Evolutionary conservation across 331 rosid genomes (phyloP).

Genomic region (Pyracantha coccinea): DNA sequence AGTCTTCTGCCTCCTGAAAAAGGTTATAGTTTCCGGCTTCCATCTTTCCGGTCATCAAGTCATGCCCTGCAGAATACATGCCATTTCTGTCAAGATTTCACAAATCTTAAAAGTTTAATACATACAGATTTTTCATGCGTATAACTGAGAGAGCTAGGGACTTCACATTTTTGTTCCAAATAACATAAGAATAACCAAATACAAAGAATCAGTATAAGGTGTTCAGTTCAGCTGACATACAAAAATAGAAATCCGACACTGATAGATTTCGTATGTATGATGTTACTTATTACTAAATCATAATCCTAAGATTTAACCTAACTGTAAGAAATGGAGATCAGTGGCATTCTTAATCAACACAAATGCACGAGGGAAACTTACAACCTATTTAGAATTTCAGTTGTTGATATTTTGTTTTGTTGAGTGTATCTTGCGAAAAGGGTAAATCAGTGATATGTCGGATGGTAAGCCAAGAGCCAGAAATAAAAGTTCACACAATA

Average conservation of each 20-base stretch:
- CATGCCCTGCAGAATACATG: constrained; percentile 23
- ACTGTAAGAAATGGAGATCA: background rate
- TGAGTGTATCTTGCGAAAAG: too few relatives aligned
- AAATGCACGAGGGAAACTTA: background rate
- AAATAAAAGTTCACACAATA: background rate
- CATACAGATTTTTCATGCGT: background rate
- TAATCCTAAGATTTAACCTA: too few relatives aligned
- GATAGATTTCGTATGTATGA: too few relatives aligned
- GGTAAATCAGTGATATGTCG: background rate
- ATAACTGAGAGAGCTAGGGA: background rate
- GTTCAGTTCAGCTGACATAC: too few relatives aligned
- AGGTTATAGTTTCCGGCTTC: constrained; percentile 36
- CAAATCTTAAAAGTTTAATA: background rate
- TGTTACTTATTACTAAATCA: too few relatives aligned
- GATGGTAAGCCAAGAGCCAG: background rate
- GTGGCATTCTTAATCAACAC: background rate
- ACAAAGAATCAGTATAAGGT: too few relatives aligned
- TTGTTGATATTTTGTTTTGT: background rate
- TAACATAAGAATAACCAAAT: too few relatives aligned
- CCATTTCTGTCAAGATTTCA: background rate
- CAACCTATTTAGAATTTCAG: background rate
- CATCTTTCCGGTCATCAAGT: constrained; percentile 38
- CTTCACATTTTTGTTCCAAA: too few relatives aligned
- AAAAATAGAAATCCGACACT: too few relatives aligned
- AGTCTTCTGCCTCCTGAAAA: constrained; percentile 35